Conservation (phyloP, 768 basidiomycete species). For the Neoboletus magnificus region DNA sequence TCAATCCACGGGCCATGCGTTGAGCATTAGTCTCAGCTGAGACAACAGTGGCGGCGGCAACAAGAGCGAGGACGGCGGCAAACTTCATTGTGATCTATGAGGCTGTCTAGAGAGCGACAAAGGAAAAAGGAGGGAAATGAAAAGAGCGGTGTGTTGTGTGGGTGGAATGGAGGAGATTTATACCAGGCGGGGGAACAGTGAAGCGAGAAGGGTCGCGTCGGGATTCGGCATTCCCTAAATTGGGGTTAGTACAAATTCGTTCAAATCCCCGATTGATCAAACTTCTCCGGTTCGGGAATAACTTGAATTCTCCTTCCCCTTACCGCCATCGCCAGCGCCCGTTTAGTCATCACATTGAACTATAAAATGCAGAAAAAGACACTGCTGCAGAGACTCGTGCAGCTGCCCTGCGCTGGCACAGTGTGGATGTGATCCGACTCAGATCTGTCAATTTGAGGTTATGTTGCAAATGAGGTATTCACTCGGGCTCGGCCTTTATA, state of each 20-base stretch:
- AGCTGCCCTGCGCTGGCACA: too few species aligned
- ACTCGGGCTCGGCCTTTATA: not conserved
- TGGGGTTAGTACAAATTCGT: not conserved
- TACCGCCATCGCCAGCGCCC: not conserved
- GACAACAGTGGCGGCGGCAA: slow-evolving; percentile 36
- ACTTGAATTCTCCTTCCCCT: not conserved
- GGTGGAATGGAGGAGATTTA: slow-evolving; percentile 7
- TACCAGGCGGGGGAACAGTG: not conserved
- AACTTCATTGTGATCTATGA: slow-evolving; percentile 27
- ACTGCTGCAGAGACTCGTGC: not conserved
- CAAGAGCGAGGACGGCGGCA: slow-evolving; percentile 33
- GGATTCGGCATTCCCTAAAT: slow-evolving; percentile 9
- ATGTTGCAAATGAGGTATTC: not conserved
- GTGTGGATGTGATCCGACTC: too few species aligned
- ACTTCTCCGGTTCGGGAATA: not conserved
- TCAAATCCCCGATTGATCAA: slow-evolving; percentile 4
- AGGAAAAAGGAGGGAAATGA: not conserved
- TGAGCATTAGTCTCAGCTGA: slow-evolving; percentile 50
- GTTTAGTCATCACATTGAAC: not conserved
- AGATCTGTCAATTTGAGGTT: not conserved
- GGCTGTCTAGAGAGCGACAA: not conserved
- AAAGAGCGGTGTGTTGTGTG: not conserved
- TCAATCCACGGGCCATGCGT: slow-evolving; percentile 52
- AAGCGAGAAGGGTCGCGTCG: slow-evolving; percentile 15
- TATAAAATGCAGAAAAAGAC: not conserved